Evolutionary conservation across 129 eudicot species (phyloP).

Genomic region (Pseudognaphalium luteoalbum): DNA sequence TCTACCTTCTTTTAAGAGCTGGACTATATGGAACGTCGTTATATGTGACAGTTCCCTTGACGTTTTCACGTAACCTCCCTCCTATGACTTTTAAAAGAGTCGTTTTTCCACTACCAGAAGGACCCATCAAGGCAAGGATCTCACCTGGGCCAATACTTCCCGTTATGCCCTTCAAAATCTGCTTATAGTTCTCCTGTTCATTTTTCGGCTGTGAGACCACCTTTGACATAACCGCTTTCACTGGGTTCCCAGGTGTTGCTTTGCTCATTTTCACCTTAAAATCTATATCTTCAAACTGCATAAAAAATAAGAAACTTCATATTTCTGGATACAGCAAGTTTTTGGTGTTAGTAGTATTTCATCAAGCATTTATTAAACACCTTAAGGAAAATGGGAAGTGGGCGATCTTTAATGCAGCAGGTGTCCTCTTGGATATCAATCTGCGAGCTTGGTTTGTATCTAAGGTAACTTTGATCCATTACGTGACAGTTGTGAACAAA

Average conservation of each 20-base stretch:
- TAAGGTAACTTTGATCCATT: slow-evolving; percentile 55
- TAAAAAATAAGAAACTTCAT: slow-evolving; percentile 13
- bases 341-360: neutral
- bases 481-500: slow-evolving; percentile 59
- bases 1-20: slow-evolving; percentile 79
- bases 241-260: slow-evolving; percentile 52
- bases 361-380: slow-evolving; percentile 20
- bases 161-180: slow-evolving; percentile 82
- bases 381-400: slow-evolving; percentile 87
- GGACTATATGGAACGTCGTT: slow-evolving; percentile 83
- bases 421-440: slow-evolving; percentile 64
- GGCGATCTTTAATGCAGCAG: slow-evolving; percentile 44
- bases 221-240: slow-evolving; percentile 67
- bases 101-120: slow-evolving; percentile 98
- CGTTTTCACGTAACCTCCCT: slow-evolving; percentile 68
- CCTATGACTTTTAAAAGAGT: slow-evolving; percentile 81
- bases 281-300: slow-evolving; percentile 89
- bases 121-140: slow-evolving; percentile 95
- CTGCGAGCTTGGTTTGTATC: slow-evolving; percentile 56
- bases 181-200: slow-evolving; percentile 68
- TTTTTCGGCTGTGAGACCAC: slow-evolving; percentile 51
- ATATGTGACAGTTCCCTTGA: slow-evolving; percentile 78
- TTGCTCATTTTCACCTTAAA: slow-evolving; percentile 69
- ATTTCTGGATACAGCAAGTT: neutral
- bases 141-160: slow-evolving; percentile 97